Evolutionary conservation across 139 green algal species (phyloP), one percentile per base, ranked within the genome.

Genomic region (Chlamydomonas applanata): DNA sequence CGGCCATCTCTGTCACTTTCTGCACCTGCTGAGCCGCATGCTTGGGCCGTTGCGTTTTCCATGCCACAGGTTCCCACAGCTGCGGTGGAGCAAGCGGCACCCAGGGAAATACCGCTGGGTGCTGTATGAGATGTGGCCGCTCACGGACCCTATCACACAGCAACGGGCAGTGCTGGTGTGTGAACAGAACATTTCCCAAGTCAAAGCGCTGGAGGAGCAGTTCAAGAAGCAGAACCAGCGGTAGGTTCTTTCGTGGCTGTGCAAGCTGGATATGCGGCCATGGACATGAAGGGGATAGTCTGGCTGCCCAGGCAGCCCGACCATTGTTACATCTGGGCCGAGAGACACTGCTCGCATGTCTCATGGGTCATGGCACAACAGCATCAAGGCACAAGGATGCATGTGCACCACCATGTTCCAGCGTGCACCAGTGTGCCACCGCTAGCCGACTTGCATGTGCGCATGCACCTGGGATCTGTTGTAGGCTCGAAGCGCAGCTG

Each of bases 171-270:
- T 87, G 40, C 79, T 90, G 57, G 77, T 90, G 20, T 88, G 80
- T 30, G 85, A 89, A 57, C 85, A 89, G 70, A 89, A 89, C 79
- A 89, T 89, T 54, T 82, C 85, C 27, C 80, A 91, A 79, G 84
- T 89, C 36, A 87, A 89, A 71, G 66, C 81, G 3, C 74, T 86
- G 62, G 79, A 89, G 63, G 79, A 89, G 70, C 69, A 88, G 68
- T 84, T 89, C 78, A 83, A 82, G 69, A 77, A 77, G 67, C 75
- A 86, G 35, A 91, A 89, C 54, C 46, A 85, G 72, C 77, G 82
- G 72, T 73, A 36, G 54, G 54, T 62, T n/a, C n/a, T n/a, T n/a
- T n/a, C n/a, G n/a, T n/a, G n/a, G n/a, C n/a, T n/a, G n/a, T n/a
- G n/a, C n/a, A n/a, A n/a, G n/a, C n/a, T n/a, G n/a, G n/a, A n/a